These are phyloP conservation scores for Yamadazyma pseudoaaseri DNA, from an alignment of 1,139 yeast genomes.

Conservation along the genomic window DNA sequence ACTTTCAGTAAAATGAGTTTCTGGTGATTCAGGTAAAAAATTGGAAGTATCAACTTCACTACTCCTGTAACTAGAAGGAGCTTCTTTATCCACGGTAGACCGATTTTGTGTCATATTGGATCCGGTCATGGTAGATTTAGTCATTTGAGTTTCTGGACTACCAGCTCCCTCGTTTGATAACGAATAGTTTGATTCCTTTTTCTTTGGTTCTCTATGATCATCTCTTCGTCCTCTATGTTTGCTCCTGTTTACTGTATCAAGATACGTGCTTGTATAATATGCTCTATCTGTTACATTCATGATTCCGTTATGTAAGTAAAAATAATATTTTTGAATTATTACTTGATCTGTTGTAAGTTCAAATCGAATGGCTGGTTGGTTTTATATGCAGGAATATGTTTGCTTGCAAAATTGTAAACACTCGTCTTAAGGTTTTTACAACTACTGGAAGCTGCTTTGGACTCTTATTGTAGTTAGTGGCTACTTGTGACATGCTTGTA, in stretches of 20 bases:
- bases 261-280: constrained; percentile 26
- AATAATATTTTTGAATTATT: too few species aligned
- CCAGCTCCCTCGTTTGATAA: constrained; percentile 2
- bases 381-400: constrained; percentile 3
- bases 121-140: not conserved
- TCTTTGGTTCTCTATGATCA: not conserved
- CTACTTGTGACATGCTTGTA: too few species aligned
- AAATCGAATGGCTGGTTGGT: constrained; percentile 10
- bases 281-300: constrained; percentile 33
- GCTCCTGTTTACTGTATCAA: constrained; percentile 18
- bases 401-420: too few species aligned
- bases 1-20: constrained; percentile 9
- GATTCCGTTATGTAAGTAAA: constrained; percentile 2
- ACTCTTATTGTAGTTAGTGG: too few species aligned
- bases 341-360: constrained; percentile 2
- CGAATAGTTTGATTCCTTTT: constrained; percentile 5
- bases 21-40: constrained; percentile 11
- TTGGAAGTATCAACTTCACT: constrained; percentile 1
- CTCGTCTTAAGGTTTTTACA: too few species aligned
- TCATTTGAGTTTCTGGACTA: constrained; percentile 1
- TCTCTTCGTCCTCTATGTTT: constrained; percentile 4
- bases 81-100: not conserved
- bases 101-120: not conserved
- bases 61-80: not conserved
- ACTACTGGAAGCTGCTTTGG: too few species aligned